phyloP scores from a whole-genome alignment of 257 asterid genomes.

The Ilex asprella region DNA sequence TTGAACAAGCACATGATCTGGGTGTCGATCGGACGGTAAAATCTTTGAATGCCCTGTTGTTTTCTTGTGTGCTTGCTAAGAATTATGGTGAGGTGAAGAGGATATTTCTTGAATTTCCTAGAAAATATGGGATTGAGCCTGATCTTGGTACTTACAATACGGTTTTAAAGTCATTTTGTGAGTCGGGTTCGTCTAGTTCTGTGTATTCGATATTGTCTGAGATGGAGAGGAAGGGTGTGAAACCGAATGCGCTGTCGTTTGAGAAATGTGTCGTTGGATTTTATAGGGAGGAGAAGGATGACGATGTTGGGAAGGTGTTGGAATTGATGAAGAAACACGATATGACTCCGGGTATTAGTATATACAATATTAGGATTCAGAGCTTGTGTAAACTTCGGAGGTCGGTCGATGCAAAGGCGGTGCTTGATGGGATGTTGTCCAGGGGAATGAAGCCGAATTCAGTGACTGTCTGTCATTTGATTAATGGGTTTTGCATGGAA shows the following conservation, averaged over 20 bases:
- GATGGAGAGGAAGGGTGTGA: slow-evolving; percentile 59
- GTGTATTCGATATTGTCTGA: slow-evolving; percentile 62
- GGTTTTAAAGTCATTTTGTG: slow-evolving; percentile 62
- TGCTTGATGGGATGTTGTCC: slow-evolving; percentile 52
- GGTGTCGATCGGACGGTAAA: slow-evolving; percentile 41
- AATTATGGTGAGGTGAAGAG: slow-evolving; percentile 56
- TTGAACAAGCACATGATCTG: slow-evolving; percentile 55
- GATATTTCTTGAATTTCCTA: slow-evolving; percentile 56
- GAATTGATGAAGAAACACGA: slow-evolving; percentile 51
- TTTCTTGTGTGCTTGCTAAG: slow-evolving; percentile 52
- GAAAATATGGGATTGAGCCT: slow-evolving; percentile 46
- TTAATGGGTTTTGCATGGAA: slow-evolving; percentile 61
- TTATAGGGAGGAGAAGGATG: slow-evolving; percentile 52
- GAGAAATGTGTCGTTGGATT: slow-evolving; percentile 54
- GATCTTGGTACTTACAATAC: slow-evolving; percentile 65
- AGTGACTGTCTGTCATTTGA: slow-evolving; percentile 48
- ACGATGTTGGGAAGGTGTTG: slow-evolving; percentile 60
- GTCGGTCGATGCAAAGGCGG: slow-evolving; percentile 64
- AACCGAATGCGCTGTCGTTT: slow-evolving; percentile 48
- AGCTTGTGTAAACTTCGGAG: slow-evolving; percentile 69
- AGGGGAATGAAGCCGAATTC: slow-evolving; percentile 51
- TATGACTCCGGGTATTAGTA: slow-evolving; percentile 37
- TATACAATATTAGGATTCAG: slow-evolving; percentile 59
- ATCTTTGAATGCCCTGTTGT: slow-evolving; percentile 57
- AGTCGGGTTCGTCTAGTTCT: slow-evolving; percentile 45